Evolutionary conservation across 1,284 basidiomycete genomes (phyloP), one percentile per base, ranked within the genome.

Genomic region (Ceratobasidium sp.): DNA sequence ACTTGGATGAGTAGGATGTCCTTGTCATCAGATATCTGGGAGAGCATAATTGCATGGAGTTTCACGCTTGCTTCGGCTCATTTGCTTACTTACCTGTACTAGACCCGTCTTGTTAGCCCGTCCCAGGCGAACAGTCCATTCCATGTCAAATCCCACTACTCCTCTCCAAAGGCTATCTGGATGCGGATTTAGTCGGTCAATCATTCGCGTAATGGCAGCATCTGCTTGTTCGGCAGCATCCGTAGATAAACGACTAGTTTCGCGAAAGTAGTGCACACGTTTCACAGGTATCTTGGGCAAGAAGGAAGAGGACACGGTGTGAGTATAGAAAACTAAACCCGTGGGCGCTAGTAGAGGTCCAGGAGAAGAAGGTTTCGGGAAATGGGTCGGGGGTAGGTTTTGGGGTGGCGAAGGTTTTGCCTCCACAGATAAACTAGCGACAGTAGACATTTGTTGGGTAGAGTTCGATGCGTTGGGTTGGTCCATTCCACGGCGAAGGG

Each of bases 91-190:
- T 25, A 45, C 64, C 64, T 67, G 64, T 45, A 67, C 47, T 8
- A 67, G 42, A 3, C 64, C 64, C 4, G 64, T 67, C 43, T 65
- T 57, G n/a, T 27, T 29, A 15, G 49, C 58, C 43, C 38, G 45
- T 10, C 35, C 43, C 27, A 15, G 20, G 6, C 32, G 17, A 32
- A 69, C 60, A 20, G 43, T 58, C 71, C 71, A 72, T 34, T 72
- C 71, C 71, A 72, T 72, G 52, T 72, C 71, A 25, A 72, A 72
- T 0, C 71, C 71, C 3, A 72, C 47, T 1, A 69, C 60, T 17
- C 71, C 64, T 67, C 52, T 34, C 64, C 64, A 67, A 32, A 38
- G 64, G 34, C 64, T 67, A 10, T 40, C 64, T 10, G 64, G 64
- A n/a, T 38, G 52, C 3, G 64, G 31, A 6, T 55, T 20, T 22